phyloP scores from a whole-genome alignment of 2,329 filamentous ascomycete genomes.

The Diaporthe batatas region DNA sequence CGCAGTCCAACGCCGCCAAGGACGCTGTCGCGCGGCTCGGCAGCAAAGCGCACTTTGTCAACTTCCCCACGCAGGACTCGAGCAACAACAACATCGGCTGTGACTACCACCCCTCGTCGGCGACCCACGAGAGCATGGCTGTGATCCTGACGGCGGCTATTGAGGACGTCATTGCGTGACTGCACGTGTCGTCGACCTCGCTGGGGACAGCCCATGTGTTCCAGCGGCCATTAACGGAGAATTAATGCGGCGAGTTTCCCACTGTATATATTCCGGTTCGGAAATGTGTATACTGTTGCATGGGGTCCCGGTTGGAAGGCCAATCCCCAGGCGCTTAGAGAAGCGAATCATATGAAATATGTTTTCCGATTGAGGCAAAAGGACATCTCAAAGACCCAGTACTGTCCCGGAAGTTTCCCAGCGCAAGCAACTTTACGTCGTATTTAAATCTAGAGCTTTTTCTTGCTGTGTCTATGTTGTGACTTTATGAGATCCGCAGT shows the following conservation, averaged over 20 bases:
- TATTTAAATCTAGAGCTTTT: background rate
- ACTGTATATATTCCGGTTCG: background rate
- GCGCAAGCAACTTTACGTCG: background rate
- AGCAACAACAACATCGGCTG: slow-evolving; percentile 53
- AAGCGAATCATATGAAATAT: background rate
- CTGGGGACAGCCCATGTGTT: background rate
- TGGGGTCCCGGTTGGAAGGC: too few species aligned
- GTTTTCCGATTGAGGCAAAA: background rate
- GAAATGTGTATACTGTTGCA: too few species aligned
- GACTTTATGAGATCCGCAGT: slow-evolving; percentile 11
- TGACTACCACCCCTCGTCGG: slow-evolving; percentile 58
- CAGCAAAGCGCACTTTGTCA: slow-evolving; percentile 53
- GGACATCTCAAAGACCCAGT: too few species aligned
- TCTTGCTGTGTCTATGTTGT: background rate
- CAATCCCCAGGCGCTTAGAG: background rate
- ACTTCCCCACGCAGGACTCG: slow-evolving; percentile 56
- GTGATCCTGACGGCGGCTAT: slow-evolving; percentile 40
- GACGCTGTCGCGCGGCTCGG: slow-evolving; percentile 51
- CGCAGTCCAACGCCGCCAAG: slow-evolving; percentile 52
- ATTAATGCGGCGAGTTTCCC: background rate
- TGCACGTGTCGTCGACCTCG: background rate
- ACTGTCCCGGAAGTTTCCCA: too few species aligned
- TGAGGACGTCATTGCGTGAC: slow-evolving; percentile 14
- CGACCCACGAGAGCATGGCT: slow-evolving; percentile 49
- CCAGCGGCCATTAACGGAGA: background rate